Evolutionary conservation across 2,329 filamentous ascomycete genomes (phyloP).

Genomic region (Septoria petroselini): DNA sequence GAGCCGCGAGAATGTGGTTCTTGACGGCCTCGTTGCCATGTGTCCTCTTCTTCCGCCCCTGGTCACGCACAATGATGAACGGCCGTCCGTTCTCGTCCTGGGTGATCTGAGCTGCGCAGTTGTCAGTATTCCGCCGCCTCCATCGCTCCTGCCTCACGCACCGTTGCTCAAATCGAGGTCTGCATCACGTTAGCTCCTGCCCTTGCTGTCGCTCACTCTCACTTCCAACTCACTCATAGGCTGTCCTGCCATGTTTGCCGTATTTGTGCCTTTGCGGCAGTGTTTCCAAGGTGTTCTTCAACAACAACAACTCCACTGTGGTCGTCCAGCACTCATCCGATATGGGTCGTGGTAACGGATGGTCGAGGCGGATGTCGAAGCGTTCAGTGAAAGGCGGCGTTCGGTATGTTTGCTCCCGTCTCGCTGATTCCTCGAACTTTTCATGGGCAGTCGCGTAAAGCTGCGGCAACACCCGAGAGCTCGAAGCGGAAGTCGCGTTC

Average conservation of each 20-base stretch:
- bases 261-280: slow-evolving; percentile 5
- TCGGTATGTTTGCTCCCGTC: slow-evolving; percentile 5
- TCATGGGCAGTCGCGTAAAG: slow-evolving; percentile 7
- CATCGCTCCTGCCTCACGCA: slow-evolving; percentile 44
- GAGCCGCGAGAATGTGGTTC: slow-evolving; percentile 93
- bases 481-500: slow-evolving; percentile 5
- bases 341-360: slow-evolving; percentile 11
- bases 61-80: slow-evolving; percentile 97
- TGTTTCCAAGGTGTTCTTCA: slow-evolving; percentile 3
- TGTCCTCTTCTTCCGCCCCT: slow-evolving; percentile 95
- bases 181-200: slow-evolving; percentile 39
- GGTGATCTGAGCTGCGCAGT: slow-evolving; percentile 64
- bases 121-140: slow-evolving; percentile 13
- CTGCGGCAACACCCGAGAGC: slow-evolving; percentile 10
- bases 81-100: slow-evolving; percentile 97
- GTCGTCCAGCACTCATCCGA: background rate
- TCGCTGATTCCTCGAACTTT: slow-evolving; percentile 13
- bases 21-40: slow-evolving; percentile 97
- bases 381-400: background rate
- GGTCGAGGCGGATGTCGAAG: background rate
- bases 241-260: slow-evolving; percentile 50
- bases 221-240: slow-evolving; percentile 63
- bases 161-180: slow-evolving; percentile 82
- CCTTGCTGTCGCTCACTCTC: too few relatives aligned
- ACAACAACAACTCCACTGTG: background rate